phyloP scores from a whole-genome alignment of 208 protist species.

The Wallacemonas sp. region DNA sequence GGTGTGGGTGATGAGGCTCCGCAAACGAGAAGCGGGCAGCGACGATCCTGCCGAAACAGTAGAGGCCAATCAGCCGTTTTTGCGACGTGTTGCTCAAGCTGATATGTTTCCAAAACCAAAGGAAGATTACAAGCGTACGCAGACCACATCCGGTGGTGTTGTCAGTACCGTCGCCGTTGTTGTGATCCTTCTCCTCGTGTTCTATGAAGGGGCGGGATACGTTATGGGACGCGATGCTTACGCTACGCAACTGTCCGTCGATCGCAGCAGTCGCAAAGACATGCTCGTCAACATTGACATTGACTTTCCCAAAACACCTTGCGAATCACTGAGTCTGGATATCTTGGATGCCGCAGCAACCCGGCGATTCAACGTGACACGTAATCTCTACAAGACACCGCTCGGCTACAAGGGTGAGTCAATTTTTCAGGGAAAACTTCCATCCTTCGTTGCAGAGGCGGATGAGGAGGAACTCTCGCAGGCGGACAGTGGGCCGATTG shows the following conservation, averaged over 20 bases:
- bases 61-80: conserved; percentile 9
- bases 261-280: conserved; percentile 37
- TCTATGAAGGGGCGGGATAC: conserved; percentile 57
- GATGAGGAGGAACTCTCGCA: background rate
- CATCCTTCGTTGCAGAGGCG: background rate
- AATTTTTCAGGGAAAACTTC: conserved; percentile 30
- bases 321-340: conserved; percentile 73
- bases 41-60: background rate
- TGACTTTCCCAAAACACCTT: conserved; percentile 59
- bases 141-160: conserved; percentile 47
- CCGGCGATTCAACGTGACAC: conserved; percentile 54
- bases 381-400: conserved; percentile 57
- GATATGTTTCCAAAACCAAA: conserved; percentile 69
- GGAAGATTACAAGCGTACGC: conserved; percentile 59
- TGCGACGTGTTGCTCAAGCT: conserved; percentile 36
- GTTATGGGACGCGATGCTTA: conserved; percentile 56
- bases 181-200: conserved; percentile 46
- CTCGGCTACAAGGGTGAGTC: conserved; percentile 20
- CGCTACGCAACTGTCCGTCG: conserved; percentile 60
- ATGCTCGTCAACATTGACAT: conserved; percentile 82
- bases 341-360: conserved; percentile 61
- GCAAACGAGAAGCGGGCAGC: background rate
- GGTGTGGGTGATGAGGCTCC: conserved; percentile 1
- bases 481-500: background rate
- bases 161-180: conserved; percentile 46